These are phyloP conservation scores for Tephrocybe rancida DNA, from an alignment of 768 basidiomycete species.

Conservation along the genomic window DNA sequence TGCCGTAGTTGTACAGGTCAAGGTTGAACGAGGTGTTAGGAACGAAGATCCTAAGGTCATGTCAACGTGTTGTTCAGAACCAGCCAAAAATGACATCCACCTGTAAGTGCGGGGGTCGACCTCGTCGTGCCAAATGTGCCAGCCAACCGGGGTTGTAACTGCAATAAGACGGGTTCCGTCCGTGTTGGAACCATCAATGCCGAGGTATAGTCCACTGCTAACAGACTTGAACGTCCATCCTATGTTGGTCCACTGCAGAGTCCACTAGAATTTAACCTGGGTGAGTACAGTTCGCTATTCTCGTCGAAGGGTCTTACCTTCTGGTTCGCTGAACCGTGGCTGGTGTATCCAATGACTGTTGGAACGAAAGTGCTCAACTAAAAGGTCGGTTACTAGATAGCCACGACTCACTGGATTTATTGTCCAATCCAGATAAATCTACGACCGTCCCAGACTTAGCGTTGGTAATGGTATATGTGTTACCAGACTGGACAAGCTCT, in stretches of 20 bases:
- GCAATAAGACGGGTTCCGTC: slow-evolving; percentile 46
- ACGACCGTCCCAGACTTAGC: slow-evolving; percentile 51
- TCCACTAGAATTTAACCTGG: slow-evolving; percentile 45
- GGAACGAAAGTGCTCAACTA: neutral
- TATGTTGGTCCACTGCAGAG: slow-evolving; percentile 36
- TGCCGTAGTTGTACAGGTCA: slow-evolving; percentile 51
- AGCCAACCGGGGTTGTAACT: slow-evolving; percentile 33
- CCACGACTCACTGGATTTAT: slow-evolving; percentile 40
- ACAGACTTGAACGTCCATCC: slow-evolving; percentile 46
- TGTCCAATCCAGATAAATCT: slow-evolving; percentile 58
- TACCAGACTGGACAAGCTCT: slow-evolving; percentile 28
- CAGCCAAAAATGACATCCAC: neutral
- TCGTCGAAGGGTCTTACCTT: slow-evolving; percentile 30
- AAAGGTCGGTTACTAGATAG: neutral
- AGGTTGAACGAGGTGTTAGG: slow-evolving; percentile 43
- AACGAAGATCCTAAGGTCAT: slow-evolving; percentile 41
- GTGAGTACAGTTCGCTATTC: neutral
- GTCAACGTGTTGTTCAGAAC: neutral
- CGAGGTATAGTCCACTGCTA: slow-evolving; percentile 42
- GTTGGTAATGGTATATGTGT: slow-evolving; percentile 50
- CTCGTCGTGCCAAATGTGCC: slow-evolving; percentile 53
- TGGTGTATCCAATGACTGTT: slow-evolving; percentile 39
- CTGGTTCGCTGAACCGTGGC: slow-evolving; percentile 50
- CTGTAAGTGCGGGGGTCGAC: slow-evolving; percentile 24
- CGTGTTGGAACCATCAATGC: slow-evolving; percentile 31